Evolutionary conservation across 1,139 yeast genomes (phyloP).

Genomic region (Pichia sp.): DNA sequence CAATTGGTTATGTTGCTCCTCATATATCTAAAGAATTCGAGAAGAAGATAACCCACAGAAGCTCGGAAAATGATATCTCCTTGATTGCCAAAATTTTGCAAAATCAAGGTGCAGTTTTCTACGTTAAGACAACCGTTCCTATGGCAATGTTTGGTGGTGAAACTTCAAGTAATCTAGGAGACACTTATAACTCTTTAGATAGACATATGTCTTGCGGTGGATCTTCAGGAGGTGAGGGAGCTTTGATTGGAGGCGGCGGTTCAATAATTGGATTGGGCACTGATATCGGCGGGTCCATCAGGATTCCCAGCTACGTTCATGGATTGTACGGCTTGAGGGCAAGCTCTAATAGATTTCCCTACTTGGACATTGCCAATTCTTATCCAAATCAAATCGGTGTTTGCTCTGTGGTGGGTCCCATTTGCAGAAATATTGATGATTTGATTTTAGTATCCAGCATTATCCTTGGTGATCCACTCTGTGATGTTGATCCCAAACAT

Average conservation of each 20-base stretch:
- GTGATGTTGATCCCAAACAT: slow-evolving; percentile 49
- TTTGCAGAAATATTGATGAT: slow-evolving; percentile 61
- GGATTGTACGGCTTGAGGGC: slow-evolving; percentile 56
- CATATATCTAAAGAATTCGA: slow-evolving; percentile 32
- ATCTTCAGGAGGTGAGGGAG: slow-evolving; percentile 66
- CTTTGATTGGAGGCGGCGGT: slow-evolving; percentile 47
- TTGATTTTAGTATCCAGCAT: slow-evolving; percentile 57
- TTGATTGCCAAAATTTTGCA: slow-evolving; percentile 41
- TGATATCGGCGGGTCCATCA: slow-evolving; percentile 63
- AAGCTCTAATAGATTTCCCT: slow-evolving; percentile 47
- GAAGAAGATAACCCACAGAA: slow-evolving; percentile 18
- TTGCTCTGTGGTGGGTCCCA: slow-evolving; percentile 55
- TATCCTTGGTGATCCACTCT: slow-evolving; percentile 52
- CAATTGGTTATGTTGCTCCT: slow-evolving; percentile 43
- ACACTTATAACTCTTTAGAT: slow-evolving; percentile 47
- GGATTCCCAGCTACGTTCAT: slow-evolving; percentile 53
- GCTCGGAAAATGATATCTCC: slow-evolving; percentile 28
- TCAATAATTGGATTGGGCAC: slow-evolving; percentile 56
- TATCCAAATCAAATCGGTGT: slow-evolving; percentile 55
- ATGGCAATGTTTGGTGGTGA: slow-evolving; percentile 54
- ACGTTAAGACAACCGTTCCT: slow-evolving; percentile 57
- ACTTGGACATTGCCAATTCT: slow-evolving; percentile 49
- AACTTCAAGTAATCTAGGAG: slow-evolving; percentile 45
- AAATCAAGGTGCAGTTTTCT: slow-evolving; percentile 51
- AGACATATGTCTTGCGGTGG: slow-evolving; percentile 50